phyloP scores from a whole-genome alignment of 495 filamentous ascomycete genomes.

The Podospora pseudopauciseta region DNA sequence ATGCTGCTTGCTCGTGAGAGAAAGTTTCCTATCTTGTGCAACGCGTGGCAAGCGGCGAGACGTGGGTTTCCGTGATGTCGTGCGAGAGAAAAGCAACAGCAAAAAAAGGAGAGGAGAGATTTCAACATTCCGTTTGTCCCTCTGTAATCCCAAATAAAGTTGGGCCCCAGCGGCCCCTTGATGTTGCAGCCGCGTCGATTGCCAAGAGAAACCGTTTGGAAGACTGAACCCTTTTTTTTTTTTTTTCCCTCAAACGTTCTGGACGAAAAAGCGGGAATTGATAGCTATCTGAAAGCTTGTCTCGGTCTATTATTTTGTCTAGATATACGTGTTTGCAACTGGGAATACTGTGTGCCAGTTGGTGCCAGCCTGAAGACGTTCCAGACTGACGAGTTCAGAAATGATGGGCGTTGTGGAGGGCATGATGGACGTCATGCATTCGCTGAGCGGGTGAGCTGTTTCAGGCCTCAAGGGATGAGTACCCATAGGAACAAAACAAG shows the following conservation, averaged over 20 bases:
- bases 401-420: not conserved
- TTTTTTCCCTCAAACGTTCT: not conserved
- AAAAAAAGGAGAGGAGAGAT: not conserved
- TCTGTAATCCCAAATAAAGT: not conserved
- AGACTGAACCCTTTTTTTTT: not conserved
- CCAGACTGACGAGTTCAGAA: not conserved
- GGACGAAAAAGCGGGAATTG: too few relatives aligned
- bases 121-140: constrained; percentile 2
- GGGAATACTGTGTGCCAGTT: not conserved
- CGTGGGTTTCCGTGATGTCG: not conserved
- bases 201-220: not conserved
- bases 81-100: not conserved
- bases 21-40: not conserved
- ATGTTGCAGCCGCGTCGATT: not conserved
- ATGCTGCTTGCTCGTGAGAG: too few relatives aligned
- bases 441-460: not conserved
- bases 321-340: not conserved
- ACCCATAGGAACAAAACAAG: not conserved
- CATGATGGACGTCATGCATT: not conserved
- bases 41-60: not conserved
- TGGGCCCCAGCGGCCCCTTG: not conserved
- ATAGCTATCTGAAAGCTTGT: too few relatives aligned
- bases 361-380: not conserved
- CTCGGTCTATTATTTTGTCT: too few relatives aligned
- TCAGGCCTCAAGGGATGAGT: constrained; percentile 3